Evolutionary conservation across 495 filamentous ascomycete genomes (phyloP), one percentile per base, ranked within the genome.

Genomic region (Penicillium simplicissimum): DNA sequence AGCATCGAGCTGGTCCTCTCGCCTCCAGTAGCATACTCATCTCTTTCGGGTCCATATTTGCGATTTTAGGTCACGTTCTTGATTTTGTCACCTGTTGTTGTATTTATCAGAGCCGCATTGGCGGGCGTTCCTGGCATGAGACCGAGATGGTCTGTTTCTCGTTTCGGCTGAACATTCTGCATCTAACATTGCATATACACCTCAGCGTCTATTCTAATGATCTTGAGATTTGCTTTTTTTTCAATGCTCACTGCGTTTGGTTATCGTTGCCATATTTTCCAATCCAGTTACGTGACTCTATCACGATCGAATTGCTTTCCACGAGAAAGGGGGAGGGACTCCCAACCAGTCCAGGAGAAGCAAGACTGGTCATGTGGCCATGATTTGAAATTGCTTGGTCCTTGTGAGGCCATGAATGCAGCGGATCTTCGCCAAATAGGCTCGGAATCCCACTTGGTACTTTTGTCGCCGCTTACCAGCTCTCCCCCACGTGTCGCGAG

Each of bases 41-140:
- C 8, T 19, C 8, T 8, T 45, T 23, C 42, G 11, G 23, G 42
- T 45, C 42, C 42, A 45, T 45, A 45, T 40, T 40, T 40, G 37
- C 15, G 40, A 10, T 43, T 43, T 4, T 10, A 8, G 8, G 5
- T 3, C 10, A 8, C 1, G 8, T 10, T 43, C 10, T 13, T 45
- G 7, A 11, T 23, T 0, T 21, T 45, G 3, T 45, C 28, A 31
- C 6, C 5, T 42, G 23, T 33, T 52, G 35, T 5, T 17, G 19
- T 37, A 2, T 37, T 52, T 13, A 31, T 53, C 34, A 28, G 33
- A 35, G 51, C 51, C 51, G 51, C 51, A 53, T 53, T 53, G 51
- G 34, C 34, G 15, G 51, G 51, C 51, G 51, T 53, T 53, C 31
- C 23, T 49, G 25, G 45, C 45, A 49, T 49, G 45, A n/a, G 4